Base-by-base conservation (phyloP, 257 asterid genomes). In the Plantago major region DNA sequence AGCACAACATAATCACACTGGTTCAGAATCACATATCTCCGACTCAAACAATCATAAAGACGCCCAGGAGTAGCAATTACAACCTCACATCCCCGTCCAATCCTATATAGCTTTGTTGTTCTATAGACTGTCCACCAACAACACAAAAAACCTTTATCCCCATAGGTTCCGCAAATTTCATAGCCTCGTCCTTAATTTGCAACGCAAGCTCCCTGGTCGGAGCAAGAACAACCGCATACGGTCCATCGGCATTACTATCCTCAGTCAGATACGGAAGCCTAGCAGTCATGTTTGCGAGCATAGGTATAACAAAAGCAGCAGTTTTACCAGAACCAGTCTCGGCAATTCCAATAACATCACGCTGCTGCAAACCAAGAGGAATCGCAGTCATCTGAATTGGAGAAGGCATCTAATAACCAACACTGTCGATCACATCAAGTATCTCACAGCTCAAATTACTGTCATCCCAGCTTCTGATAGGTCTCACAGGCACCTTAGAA, bases 301-400 rank as follows among this genome's bases (percentile, higher is more conserved):
- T 81, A 56, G 89, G 86, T 50, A 82, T 84, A 46, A 82, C 89
- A 73, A 82, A 82, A 53, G 84, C 84, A 59, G 89, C 84, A 46
- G 89, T 80, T 75, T 80, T 79, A 71, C 89, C 89, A 11, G 86
- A 79, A 48, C 89, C 89, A 14, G 87, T 81, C 71, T 81, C 84
- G 19, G 87, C 84, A 46, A 78, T 71, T 0, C 87, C 87, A 60
- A 81, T 78, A 15, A 81, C 87, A 9, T 81, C 84, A 10, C 84
- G 71, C 58, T 79, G 84, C 78, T 79, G 80, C 67, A 79, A 59
- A 64, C 84, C 84, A 4, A 79, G 81, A 0, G 84, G 84, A 58
- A 79, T 79, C 22, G 81, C 84, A 60, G 84, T 76, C 83, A 81
- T 81, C 67, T 81, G 86, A 67, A 81, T 81, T 3, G 86, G 84